Evolutionary conservation across 805 yeast species (phyloP), one percentile per base, ranked within the genome.

Genomic region (Wickerhamiella bombiphila): DNA sequence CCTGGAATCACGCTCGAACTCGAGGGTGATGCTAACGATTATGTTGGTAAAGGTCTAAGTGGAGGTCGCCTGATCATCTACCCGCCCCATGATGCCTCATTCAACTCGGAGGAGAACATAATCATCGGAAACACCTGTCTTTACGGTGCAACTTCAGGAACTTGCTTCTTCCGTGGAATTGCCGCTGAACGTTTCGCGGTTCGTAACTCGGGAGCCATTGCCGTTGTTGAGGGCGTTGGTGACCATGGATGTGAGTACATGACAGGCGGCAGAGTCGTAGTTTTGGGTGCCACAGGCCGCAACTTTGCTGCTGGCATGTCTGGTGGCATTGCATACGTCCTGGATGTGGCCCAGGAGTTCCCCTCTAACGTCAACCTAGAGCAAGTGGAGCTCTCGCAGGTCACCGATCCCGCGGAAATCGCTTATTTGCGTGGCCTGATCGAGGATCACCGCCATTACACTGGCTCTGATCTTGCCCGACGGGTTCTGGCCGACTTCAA

Each of bases 111-210:
- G 61, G 97, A 88, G 60, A 93, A 88, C 64, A 88, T 86, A 48
- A 78, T 88, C 57, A 80, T 88, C 44, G 98, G 98, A 64, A 88
- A 88, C 69, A 88, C 96, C 31, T 91, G 96, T 61, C 74, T 88
- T 64, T 88, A 88, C 56, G 98, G 98, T 62, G 97, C 98, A 21
- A 91, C 97, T 13, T 74, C 91, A 20, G 98, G 98, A 59, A 63
- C 79, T 44, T 93, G 94, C 6, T 88, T 81, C 62, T 77, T 88
- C 60, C 71, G 94, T 49, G 98, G 98, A 70, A 75, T 86, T 60
- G 97, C 95, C 29, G 97, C 98, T 46, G 98, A 88, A 68, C 76
- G 98, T 61, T 88, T 88, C 59, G 94, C 93, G 15, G 98, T 88
- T 42, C 80, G 98, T 68, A 88, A 88, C 71, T 91, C 97, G 22